A percentile compares a stretch with the other conserved stretches of the same genome.
These are phyloP conservation scores for Colletotrichum sp. DNA, from an alignment of 2,329 filamentous ascomycete species.

Conservation along the genomic window DNA sequence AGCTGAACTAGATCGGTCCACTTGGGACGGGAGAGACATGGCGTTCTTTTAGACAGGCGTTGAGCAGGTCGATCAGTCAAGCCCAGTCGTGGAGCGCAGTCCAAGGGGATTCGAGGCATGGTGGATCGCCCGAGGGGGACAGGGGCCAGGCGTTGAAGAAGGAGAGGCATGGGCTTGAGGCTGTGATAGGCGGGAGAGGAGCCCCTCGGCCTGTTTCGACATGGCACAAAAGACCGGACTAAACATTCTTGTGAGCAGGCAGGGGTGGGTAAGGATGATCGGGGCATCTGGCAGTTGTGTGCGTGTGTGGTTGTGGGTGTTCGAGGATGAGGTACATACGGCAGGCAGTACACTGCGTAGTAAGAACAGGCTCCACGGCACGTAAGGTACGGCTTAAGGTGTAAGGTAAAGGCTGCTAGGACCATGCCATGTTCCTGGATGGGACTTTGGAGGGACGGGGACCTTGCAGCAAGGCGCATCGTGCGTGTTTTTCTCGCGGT, in stretches of 20 bases:
- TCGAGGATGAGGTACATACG: background rate
- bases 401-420: background rate
- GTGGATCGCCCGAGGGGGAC: conserved; percentile 36
- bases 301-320: background rate
- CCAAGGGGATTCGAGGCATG: conserved; percentile 43
- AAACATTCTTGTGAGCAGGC: conserved; percentile 31
- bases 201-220: conserved; percentile 24
- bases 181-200: conserved; percentile 33
- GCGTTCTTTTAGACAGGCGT: conserved; percentile 25
- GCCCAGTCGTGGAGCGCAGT: conserved; percentile 36
- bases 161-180: conserved; percentile 14
- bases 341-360: background rate
- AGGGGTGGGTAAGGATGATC: conserved; percentile 15
- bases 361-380: background rate
- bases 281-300: conserved; percentile 6
- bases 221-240: conserved; percentile 20
- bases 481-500: conserved; percentile 3
- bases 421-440: background rate
- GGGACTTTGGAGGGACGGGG: conserved; percentile 13
- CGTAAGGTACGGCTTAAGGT: background rate
- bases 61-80: conserved; percentile 36
- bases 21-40: conserved; percentile 23
- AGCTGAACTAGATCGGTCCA: conserved; percentile 21
- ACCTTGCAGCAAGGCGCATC: conserved; percentile 19
- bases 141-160: conserved; percentile 26